Evolutionary conservation across 2,329 filamentous ascomycete species (phyloP).

Genomic region (Cordyceps pruinosa): DNA sequence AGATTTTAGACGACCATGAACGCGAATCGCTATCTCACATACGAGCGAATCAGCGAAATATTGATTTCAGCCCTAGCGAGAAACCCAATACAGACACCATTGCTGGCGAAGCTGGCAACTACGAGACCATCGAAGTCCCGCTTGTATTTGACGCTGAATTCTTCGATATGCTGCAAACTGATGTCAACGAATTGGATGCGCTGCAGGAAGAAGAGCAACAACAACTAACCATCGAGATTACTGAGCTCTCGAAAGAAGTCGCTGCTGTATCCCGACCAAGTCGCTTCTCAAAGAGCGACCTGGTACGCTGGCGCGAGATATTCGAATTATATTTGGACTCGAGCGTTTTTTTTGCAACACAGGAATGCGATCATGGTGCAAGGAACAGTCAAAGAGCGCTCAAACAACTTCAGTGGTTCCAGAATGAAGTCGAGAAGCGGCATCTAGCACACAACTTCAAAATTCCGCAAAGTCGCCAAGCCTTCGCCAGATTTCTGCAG

Average conservation of each 20-base stretch:
- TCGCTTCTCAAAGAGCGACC: constrained; percentile 55
- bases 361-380: constrained; percentile 62
- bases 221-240: constrained; percentile 56
- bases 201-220: constrained; percentile 61
- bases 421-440: constrained; percentile 55
- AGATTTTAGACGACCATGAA: constrained; percentile 14
- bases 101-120: constrained; percentile 7
- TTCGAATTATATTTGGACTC: constrained; percentile 77
- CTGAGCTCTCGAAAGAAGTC: constrained; percentile 57
- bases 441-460: constrained; percentile 57
- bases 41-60: background rate
- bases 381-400: constrained; percentile 60
- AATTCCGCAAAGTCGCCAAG: constrained; percentile 55
- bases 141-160: constrained; percentile 73
- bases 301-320: constrained; percentile 71
- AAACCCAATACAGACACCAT: background rate
- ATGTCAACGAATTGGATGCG: constrained; percentile 61
- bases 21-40: background rate
- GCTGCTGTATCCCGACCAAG: constrained; percentile 58
- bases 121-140: constrained; percentile 59
- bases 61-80: background rate
- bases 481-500: constrained; percentile 61
- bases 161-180: constrained; percentile 66
- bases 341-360: constrained; percentile 74
- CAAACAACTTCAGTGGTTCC: constrained; percentile 64